Conservation (phyloP, 768 basidiomycete genomes). For the Phaeotremella skinneri region DNA sequence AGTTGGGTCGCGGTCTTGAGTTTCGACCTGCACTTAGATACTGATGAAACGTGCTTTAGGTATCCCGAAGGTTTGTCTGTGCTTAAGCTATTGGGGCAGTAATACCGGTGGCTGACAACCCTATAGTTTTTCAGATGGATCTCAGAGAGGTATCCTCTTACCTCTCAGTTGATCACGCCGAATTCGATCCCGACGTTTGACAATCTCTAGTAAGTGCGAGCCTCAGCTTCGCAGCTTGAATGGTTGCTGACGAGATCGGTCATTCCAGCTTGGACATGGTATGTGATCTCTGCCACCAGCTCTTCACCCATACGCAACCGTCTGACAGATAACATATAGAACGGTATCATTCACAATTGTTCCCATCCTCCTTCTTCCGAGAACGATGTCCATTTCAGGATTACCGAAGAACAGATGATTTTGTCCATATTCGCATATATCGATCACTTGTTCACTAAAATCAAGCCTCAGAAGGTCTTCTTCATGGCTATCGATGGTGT, state of each 20-base stretch:
- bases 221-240: slow-evolving; percentile 4
- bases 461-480: slow-evolving; percentile 95
- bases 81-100: not conserved
- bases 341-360: slow-evolving; percentile 61
- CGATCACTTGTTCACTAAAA: slow-evolving; percentile 92
- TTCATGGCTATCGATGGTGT: slow-evolving; percentile 99
- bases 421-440: slow-evolving; percentile 96
- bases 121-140: slow-evolving; percentile 92
- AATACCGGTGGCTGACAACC: not conserved
- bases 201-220: slow-evolving; percentile 52
- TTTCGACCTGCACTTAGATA: slow-evolving; percentile 4
- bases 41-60: slow-evolving; percentile 11
- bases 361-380: slow-evolving; percentile 87
- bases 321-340: slow-evolving; percentile 11
- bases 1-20: not conserved
- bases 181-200: slow-evolving; percentile 98
- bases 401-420: slow-evolving; percentile 96
- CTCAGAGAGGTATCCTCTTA: slow-evolving; percentile 97
- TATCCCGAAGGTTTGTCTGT: slow-evolving; percentile 27
- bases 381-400: slow-evolving; percentile 88
- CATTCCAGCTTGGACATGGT: slow-evolving; percentile 25
- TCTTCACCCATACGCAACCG: not conserved
- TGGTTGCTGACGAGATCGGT: slow-evolving; percentile 15
- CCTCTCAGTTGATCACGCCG: slow-evolving; percentile 94
- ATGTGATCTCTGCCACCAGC: not conserved